Conservation (phyloP, 176 grass and related monocot genomes). For the Canna indica region DNA sequence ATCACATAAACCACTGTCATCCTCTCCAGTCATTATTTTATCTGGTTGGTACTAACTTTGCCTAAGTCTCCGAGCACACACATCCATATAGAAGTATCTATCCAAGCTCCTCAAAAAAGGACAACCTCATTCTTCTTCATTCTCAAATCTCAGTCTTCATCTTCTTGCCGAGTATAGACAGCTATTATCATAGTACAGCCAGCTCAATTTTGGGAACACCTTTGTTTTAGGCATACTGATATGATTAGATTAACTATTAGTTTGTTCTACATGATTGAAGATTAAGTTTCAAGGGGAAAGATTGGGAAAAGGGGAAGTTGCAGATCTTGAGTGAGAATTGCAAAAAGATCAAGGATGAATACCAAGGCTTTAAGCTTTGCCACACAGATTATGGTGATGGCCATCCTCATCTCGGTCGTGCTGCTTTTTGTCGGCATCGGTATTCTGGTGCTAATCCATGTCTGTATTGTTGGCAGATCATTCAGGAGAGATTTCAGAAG, state of each 20-base stretch:
- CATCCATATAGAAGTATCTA: not conserved
- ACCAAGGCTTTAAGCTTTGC: not conserved
- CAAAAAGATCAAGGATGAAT: not conserved
- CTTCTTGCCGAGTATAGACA: no score
- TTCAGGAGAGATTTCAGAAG: not conserved
- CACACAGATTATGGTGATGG: constrained; percentile 19
- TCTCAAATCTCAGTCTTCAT: no score
- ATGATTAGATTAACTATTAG: not conserved
- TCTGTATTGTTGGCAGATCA: constrained; percentile 14
- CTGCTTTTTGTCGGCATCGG: constrained; percentile 19
- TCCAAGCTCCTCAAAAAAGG: no score
- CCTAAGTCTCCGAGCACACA: not conserved
- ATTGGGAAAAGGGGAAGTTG: no score
- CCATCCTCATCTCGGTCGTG: constrained; percentile 20
- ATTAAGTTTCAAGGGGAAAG: not conserved
- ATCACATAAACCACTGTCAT: not conserved
- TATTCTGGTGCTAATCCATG: constrained; percentile 12
- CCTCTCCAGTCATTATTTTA: not conserved
- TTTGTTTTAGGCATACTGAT: not conserved
- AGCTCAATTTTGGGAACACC: not conserved
- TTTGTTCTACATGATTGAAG: no score
- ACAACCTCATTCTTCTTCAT: not conserved
- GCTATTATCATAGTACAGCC: no score
- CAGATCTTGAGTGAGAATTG: not conserved
- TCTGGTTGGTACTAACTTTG: not conserved